phyloP scores from a whole-genome alignment of 2,329 filamentous ascomycete genomes.

The Sporothrix globosa region DNA sequence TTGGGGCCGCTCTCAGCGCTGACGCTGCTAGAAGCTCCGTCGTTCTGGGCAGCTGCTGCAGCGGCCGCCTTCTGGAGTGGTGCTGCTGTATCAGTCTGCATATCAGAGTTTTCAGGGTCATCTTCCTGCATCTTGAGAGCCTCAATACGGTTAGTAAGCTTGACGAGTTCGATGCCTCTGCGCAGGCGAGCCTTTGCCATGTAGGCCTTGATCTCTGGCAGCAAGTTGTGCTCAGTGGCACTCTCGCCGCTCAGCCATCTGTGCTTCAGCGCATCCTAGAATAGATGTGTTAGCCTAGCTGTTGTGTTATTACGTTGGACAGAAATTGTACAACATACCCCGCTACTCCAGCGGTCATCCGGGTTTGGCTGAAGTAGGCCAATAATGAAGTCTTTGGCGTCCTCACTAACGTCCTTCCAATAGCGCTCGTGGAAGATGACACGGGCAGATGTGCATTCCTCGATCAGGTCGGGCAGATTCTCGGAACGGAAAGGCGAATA shows the following conservation, averaged over 20 bases:
- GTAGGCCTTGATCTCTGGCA: constrained; percentile 95
- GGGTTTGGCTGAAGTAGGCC: constrained; percentile 78
- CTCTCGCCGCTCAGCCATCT: constrained; percentile 89
- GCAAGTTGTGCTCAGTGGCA: constrained; percentile 92
- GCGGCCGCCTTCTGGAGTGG: constrained; percentile 44
- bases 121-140: constrained; percentile 92
- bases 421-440: constrained; percentile 97
- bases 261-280: constrained; percentile 75
- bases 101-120: constrained; percentile 72
- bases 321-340: constrained; percentile 55
- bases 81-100: constrained; percentile 66
- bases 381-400: constrained; percentile 93
- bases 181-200: constrained; percentile 88
- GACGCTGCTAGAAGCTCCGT: background rate
- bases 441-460: constrained; percentile 82
- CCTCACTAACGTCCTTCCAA: constrained; percentile 95
- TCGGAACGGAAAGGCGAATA: constrained; percentile 98
- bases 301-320: background rate
- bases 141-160: constrained; percentile 93
- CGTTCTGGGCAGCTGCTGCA: background rate
- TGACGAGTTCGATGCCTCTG: constrained; percentile 93
- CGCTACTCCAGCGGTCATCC: constrained; percentile 74
- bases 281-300: constrained; percentile 12
- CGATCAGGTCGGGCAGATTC: constrained; percentile 87
- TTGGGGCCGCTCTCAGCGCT: constrained; percentile 33